Base-by-base conservation (phyloP, 768 basidiomycete genomes). In the Tulasnella sp. region DNA sequence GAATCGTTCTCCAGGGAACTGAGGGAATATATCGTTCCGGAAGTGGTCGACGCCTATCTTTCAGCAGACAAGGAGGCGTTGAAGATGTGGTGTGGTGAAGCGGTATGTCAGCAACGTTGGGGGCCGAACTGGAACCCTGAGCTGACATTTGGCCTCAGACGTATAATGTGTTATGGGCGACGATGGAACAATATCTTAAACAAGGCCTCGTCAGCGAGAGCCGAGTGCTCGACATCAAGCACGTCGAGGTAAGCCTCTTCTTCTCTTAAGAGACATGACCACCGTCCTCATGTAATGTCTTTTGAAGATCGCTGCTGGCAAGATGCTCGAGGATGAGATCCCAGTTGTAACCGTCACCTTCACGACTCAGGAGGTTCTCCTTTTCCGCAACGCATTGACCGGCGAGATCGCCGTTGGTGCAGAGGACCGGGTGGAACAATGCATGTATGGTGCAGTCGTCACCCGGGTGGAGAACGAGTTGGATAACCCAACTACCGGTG, bases 91-190 rank as follows among this genome's bases (percentile, higher is more conserved):
- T 97, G 96, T 85, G 92, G 95, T 31, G 98, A 99, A 86, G 98
- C 96, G 77, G 97, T 97, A 84, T 85, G 96, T 87, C 28, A 4
- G 31, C 44, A 75, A 60, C 22, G 37, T 0, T 7, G 42, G 81
- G 72, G 41, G 77, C 58, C 48, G 7, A 40, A 12, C 28, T 11
- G 28, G 24, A 37, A 34, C 1, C 34, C 72, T 78, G 69, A 76
- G 69, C 18, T 11, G 4, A 12, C 58, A 22, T 42, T 54, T 40
- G 46, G 11, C 18, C 74, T 0, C 81, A 97, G 96, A 97, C 97
- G 8, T 98, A 96, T 85, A 98, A 97, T 83, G 96, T 99, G n/a
- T 89, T 98, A 5, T 97, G 97, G 94, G 97, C 97, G 9, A 97
- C 96, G 9, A 95, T 99, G 91, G 96, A 97, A 83, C 93, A 94